Base-by-base conservation (phyloP, 140 eudicot species). In the Stevia rebaudiana region DNA sequence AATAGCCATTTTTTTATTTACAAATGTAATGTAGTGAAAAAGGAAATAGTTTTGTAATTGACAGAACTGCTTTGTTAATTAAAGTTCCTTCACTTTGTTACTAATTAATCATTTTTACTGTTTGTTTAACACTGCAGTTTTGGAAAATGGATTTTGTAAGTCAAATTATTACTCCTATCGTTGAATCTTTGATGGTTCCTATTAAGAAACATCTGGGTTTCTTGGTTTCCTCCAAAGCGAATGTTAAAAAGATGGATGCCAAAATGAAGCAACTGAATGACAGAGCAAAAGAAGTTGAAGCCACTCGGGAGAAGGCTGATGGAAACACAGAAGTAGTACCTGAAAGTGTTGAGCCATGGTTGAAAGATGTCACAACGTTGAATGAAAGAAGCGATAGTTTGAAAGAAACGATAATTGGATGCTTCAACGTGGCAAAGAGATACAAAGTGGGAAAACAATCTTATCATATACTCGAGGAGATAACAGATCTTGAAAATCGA, bases 371-470 rank as follows among this genome's bases (percentile, higher is more conserved):
- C 8, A 0, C n/a, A 24, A 15, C 13, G 68, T 3, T n/a, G 5
- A 24, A 43, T 4, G 55, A 23, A 15, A 0, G 13, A 1, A 41
- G 1, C 9, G 0, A 25, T n/a, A 24, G 23, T n/a, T n/a, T 63
- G 42, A 54, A 10, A 24, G 25, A 37, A 8, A 8, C 2, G 42
- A 40, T 39, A 5, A 35, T 35, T 6, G 39, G 39, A 5, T 35
- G 39, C 39, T 35, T 35, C 7, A 4, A 35, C 46, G 41, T 40
- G 53, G 40, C 15, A 12, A 41, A 22, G 12, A 62, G 53, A 62
- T 62, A 62, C 53, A 62, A 42, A 24, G 42, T 9, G 9, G 68
- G 68, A 63, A 63, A 43, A 25, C 2, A 10, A n/a, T 63, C 68
- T 43, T 24, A 0, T 43, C 5, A n/a, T n/a, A 15, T 63, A 24